Conservation (phyloP, 257 asterid genomes). For the Ilex aquifolium region DNA sequence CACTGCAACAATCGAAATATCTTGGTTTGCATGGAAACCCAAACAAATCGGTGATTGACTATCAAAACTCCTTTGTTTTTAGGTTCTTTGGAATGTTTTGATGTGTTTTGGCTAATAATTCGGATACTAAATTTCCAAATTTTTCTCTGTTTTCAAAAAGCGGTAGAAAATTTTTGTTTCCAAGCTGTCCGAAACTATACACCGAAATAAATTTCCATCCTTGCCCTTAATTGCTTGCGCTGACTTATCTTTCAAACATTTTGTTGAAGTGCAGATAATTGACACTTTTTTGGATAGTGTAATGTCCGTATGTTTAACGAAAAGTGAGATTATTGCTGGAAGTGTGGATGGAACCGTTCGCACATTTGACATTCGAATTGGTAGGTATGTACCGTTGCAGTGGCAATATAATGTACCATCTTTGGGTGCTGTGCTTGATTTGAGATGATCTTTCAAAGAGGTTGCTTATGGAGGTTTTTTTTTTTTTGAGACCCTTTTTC, state of each 20-base stretch:
- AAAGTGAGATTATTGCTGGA: conserved; percentile 92
- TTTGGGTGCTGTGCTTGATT: not conserved
- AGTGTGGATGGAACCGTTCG: conserved; percentile 98
- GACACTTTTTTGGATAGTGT: conserved; percentile 77
- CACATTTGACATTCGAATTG: conserved; percentile 88
- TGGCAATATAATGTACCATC: too few relatives aligned
- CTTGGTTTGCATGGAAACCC: too few relatives aligned
- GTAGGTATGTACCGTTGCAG: conserved; percentile 57
- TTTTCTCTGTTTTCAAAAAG: too few relatives aligned
- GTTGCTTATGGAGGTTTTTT: not conserved
- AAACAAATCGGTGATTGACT: too few relatives aligned
- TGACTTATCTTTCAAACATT: not conserved
- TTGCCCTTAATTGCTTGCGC: not conserved
- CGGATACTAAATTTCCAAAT: too few relatives aligned
- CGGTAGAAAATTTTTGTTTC: too few relatives aligned
- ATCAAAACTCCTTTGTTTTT: too few relatives aligned
- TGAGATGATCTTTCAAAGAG: not conserved
- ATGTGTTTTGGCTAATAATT: too few relatives aligned
- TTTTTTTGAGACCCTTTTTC: conserved; percentile 6
- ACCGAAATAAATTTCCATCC: too few relatives aligned
- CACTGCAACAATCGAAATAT: too few relatives aligned
- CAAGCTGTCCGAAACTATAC: too few relatives aligned
- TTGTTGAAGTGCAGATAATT: conserved; percentile 52
- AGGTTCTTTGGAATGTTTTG: too few relatives aligned
- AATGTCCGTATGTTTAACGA: conserved; percentile 81